Conservation (phyloP, 2,329 filamentous ascomycete species). For the Phialocephala sp. region DNA sequence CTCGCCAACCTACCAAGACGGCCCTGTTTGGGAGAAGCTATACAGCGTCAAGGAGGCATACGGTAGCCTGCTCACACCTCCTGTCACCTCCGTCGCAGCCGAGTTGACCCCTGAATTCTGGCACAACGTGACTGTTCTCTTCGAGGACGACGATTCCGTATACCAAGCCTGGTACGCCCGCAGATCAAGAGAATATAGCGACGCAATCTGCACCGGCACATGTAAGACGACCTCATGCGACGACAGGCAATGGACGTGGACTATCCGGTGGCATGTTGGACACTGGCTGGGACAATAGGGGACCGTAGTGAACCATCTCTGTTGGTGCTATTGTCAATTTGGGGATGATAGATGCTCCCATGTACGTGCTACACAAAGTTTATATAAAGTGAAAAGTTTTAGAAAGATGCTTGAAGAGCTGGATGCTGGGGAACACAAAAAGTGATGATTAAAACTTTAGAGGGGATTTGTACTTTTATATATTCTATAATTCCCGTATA, state of each 20-base stretch:
- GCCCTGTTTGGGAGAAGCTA: constrained; percentile 38
- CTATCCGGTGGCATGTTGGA: too few species aligned
- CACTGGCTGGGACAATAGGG: too few species aligned
- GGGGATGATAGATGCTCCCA: constrained; percentile 18
- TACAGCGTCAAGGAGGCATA: constrained; percentile 42
- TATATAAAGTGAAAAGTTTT: constrained; percentile 18
- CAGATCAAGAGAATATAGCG: constrained; percentile 51
- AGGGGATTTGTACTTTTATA: constrained; percentile 21
- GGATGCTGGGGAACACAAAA: constrained; percentile 14
- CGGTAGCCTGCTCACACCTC: constrained; percentile 46
- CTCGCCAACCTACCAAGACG: constrained; percentile 37
- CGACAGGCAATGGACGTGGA: too few species aligned
- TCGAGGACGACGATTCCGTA: constrained; percentile 50
- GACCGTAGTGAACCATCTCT: constrained; percentile 32
- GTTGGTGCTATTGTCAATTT: constrained; percentile 21
- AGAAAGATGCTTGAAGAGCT: constrained; percentile 19
- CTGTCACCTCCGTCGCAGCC: constrained; percentile 45
- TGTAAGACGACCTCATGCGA: constrained; percentile 52
- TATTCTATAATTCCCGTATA: constrained; percentile 11
- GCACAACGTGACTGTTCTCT: constrained; percentile 59
- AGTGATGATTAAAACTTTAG: constrained; percentile 11
- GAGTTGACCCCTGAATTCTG: constrained; percentile 63
- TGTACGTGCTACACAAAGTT: constrained; percentile 22
- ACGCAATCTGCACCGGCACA: constrained; percentile 49
- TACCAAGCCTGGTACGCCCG: constrained; percentile 56